Base-by-base conservation (phyloP, 306 rosid species). In the Pachyrhizus erosus region DNA sequence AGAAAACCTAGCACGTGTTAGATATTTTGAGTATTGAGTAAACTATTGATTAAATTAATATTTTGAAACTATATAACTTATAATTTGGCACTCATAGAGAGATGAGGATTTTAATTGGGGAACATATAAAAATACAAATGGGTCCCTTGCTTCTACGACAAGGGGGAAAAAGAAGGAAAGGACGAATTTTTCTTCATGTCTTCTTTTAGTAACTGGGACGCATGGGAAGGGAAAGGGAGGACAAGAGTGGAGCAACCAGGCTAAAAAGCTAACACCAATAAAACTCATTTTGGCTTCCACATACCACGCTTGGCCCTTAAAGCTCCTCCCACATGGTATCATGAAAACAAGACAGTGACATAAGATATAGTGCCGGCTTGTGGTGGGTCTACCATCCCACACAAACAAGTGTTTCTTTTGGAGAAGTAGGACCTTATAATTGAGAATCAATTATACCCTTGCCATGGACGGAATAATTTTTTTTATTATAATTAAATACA, bases 181-280 rank as follows among this genome's bases (percentile, higher is more conserved):
- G 52, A 61, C 2, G 77, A 43, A 52, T 58, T 34, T 33, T 27
- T 70, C 10, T 62, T 75, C 20, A 57, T 85, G 86, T 78, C 65
- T 79, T 72, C 37, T 80, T 70, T 23, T 31, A 60, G 74, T 61
- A 66, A 76, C 42, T 23, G 67, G 40, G 66, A 69, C 85, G 18
- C 80, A 60, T 23, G 79, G 80, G 78, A 85, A 70, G 79, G 29
- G 74, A 89, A 80, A 76, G 58, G 70, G 75, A 77, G 70, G 89
- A 91, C 92, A 88, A 37, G 81, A 88, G 89, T 88, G 91, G 93
- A 85, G 66, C 34, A 85, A 83, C 81, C 88, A 85, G 87, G 81
- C 88, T 84, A 84, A 84, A 89, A 89, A 89, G 87, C 75, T 29
- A 49, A 86, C 70, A 68, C 57, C 87, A 85, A 73, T 45, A 39